Percentiles rank a stretch among this genome's conserved stretches.
Conservation (phyloP, 352 stramenopile species). For the Phytophthora quininea region DNA sequence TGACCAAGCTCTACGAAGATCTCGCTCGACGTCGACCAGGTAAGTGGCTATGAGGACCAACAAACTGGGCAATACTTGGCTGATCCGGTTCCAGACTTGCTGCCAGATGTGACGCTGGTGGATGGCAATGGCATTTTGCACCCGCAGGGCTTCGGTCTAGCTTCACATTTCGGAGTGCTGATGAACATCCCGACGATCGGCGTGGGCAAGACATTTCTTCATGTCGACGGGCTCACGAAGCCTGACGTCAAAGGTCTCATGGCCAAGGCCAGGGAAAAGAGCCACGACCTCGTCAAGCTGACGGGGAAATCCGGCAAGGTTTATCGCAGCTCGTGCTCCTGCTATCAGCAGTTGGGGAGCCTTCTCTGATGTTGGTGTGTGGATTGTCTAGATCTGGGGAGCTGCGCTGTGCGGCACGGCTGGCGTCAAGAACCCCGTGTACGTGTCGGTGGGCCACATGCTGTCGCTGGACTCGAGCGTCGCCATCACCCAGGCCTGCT, state of each 20-base stretch:
- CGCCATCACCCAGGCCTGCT: slow-evolving; percentile 60
- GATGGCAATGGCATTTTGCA: slow-evolving; percentile 93
- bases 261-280: slow-evolving; percentile 39
- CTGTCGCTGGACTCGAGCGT: slow-evolving; percentile 73
- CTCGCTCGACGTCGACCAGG: slow-evolving; percentile 56
- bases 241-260: slow-evolving; percentile 62
- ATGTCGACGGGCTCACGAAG: slow-evolving; percentile 88
- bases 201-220: slow-evolving; percentile 90
- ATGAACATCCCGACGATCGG: slow-evolving; percentile 91
- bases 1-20: slow-evolving; percentile 73
- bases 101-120: slow-evolving; percentile 91
- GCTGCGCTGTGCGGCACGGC: slow-evolving; percentile 67
- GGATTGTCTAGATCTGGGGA: slow-evolving; percentile 64
- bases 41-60: slow-evolving; percentile 13
- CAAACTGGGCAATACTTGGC: neutral
- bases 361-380: neutral
- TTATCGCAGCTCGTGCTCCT: slow-evolving; percentile 3
- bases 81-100: slow-evolving; percentile 43
- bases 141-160: slow-evolving; percentile 90
- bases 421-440: slow-evolving; percentile 80
- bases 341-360: neutral
- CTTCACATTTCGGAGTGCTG: slow-evolving; percentile 93
- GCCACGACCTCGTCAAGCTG: slow-evolving; percentile 49
- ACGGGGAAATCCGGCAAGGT: slow-evolving; percentile 65
- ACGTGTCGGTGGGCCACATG: slow-evolving; percentile 82